phyloP scores from a whole-genome alignment of 2,329 filamentous ascomycete species.

The Calonectria honghensis region DNA sequence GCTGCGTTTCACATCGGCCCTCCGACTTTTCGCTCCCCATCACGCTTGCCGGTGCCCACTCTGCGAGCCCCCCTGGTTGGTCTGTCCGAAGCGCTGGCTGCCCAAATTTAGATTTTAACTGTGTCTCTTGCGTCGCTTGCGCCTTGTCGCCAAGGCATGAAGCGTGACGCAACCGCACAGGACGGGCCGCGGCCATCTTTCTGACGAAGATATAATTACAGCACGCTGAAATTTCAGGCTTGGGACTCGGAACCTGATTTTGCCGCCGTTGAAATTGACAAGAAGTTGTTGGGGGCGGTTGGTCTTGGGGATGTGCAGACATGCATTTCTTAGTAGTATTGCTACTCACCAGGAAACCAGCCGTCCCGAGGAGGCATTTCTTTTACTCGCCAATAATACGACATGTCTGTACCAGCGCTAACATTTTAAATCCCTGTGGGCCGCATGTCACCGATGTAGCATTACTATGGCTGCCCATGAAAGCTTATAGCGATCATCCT shows the following conservation, averaged over 20 bases:
- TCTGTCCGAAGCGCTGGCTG: conserved; percentile 49
- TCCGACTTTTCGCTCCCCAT: conserved; percentile 29
- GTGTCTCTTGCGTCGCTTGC: conserved; percentile 37
- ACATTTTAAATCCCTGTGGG: neutral
- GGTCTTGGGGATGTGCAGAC: too few relatives aligned
- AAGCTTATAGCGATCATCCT: conserved; percentile 1
- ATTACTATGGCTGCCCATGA: neutral
- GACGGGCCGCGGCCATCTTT: neutral
- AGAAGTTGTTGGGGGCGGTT: neutral
- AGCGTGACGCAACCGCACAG: conserved; percentile 26
- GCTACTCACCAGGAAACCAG: neutral
- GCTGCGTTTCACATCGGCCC: conserved; percentile 47
- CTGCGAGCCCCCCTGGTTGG: conserved; percentile 23
- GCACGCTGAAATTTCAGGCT: neutral
- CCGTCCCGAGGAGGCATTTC: neutral
- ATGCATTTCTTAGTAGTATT: neutral
- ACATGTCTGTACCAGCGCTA: neutral
- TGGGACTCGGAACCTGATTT: neutral
- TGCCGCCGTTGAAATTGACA: neutral
- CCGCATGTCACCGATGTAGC: neutral
- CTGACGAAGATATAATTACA: neutral
- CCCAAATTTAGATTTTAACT: conserved; percentile 42
- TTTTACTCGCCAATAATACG: neutral
- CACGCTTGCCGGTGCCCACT: conserved; percentile 9
- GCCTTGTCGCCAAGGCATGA: conserved; percentile 40